These are phyloP conservation scores for Fusarium humuli DNA, from an alignment of 2,329 filamentous ascomycete species.

Conservation along the genomic window DNA sequence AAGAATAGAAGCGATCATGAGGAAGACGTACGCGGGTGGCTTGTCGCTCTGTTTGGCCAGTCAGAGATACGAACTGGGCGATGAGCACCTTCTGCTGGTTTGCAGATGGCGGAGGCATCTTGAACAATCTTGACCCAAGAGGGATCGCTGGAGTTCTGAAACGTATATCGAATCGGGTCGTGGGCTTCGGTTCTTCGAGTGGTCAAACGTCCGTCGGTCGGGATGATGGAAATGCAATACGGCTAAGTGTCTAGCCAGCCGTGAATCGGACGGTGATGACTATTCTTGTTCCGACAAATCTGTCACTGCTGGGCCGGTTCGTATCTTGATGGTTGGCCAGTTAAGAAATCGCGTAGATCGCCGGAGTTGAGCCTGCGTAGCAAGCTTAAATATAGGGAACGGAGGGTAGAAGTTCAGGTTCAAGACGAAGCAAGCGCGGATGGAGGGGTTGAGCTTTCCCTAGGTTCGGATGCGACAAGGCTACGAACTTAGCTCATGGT, in stretches of 20 bases:
- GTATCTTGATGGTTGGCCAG: neutral
- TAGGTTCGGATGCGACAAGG: slow-evolving; percentile 40
- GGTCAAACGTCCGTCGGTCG: neutral
- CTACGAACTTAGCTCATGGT: slow-evolving; percentile 45
- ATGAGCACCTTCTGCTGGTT: slow-evolving; percentile 57
- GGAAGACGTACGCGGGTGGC: slow-evolving; percentile 58
- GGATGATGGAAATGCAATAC: slow-evolving; percentile 7
- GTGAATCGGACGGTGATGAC: slow-evolving; percentile 3
- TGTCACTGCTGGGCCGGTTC: neutral
- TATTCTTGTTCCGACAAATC: neutral
- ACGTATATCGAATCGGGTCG: slow-evolving; percentile 1
- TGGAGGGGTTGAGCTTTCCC: slow-evolving; percentile 47
- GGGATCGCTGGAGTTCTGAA: neutral
- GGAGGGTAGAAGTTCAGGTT: slow-evolving; percentile 10
- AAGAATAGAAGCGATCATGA: slow-evolving; percentile 2
- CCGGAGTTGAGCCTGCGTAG: neutral
- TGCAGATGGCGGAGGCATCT: slow-evolving; percentile 53
- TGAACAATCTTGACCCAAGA: slow-evolving; percentile 16
- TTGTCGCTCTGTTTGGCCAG: slow-evolving; percentile 57
- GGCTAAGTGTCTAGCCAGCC: slow-evolving; percentile 2
- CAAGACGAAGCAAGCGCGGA: slow-evolving; percentile 22
- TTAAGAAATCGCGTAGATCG: neutral
- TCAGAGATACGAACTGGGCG: slow-evolving; percentile 57
- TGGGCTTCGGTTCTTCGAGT: neutral
- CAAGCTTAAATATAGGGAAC: slow-evolving; percentile 15